phyloP scores from a whole-genome alignment of 2,329 filamentous ascomycete species.

The Colletotrichum gloeosporioides region DNA sequence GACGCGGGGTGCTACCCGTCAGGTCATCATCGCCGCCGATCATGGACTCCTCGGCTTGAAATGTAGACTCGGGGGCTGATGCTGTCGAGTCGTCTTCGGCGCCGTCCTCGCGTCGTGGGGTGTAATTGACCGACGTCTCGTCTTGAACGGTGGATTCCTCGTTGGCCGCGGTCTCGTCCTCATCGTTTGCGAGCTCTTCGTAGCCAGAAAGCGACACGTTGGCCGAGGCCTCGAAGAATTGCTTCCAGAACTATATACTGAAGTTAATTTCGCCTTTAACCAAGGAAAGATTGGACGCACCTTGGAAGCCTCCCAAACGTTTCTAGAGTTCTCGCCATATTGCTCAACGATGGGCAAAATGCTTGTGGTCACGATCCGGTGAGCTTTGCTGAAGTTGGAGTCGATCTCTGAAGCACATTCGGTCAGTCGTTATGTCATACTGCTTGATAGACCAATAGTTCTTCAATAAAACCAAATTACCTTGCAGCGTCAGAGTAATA shows the following conservation, averaged over 20 bases:
- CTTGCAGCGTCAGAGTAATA: slow-evolving; percentile 94
- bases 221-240: slow-evolving; percentile 98
- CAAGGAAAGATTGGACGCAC: slow-evolving; percentile 47
- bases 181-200: slow-evolving; percentile 76
- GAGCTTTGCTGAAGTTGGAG: slow-evolving; percentile 95
- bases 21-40: slow-evolving; percentile 70
- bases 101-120: slow-evolving; percentile 29
- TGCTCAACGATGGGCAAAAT: slow-evolving; percentile 94
- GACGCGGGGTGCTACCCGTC: slow-evolving; percentile 72
- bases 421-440: neutral
- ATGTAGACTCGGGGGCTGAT: slow-evolving; percentile 37
- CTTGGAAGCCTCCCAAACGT: slow-evolving; percentile 97
- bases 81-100: slow-evolving; percentile 44
- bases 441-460: slow-evolving; percentile 3
- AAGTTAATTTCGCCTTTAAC: slow-evolving; percentile 1
- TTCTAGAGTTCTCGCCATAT: slow-evolving; percentile 90
- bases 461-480: slow-evolving; percentile 41
- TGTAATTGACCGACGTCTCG: slow-evolving; percentile 48
- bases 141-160: slow-evolving; percentile 61
- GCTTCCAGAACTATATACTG: slow-evolving; percentile 91
- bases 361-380: slow-evolving; percentile 92
- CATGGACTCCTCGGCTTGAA: slow-evolving; percentile 65
- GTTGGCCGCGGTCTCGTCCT: slow-evolving; percentile 57
- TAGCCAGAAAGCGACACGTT: slow-evolving; percentile 97
- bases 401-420: slow-evolving; percentile 79